Base-by-base conservation (phyloP, 202 grass and related monocot species). In the Schoenoplectus triqueter region DNA sequence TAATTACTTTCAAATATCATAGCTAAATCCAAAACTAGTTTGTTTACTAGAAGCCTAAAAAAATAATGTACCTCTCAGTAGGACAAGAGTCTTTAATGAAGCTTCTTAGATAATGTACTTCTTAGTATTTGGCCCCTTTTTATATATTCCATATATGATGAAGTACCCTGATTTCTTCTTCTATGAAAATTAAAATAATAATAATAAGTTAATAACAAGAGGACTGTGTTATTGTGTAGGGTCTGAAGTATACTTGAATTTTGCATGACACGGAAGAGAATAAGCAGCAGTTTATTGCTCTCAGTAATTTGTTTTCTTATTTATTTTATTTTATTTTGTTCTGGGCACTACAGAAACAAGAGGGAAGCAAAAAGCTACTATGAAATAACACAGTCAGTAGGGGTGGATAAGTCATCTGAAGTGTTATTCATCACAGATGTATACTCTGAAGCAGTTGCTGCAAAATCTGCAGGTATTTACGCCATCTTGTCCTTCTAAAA, bases 361-460 rank as follows among this genome's bases (percentile, higher is more conserved):
- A 93, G 86, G 88, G 92, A 95, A 80, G 19, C 88, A 66, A 61
- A 48, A 56, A 98, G 95, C 75, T 98, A 95, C 60, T 89, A 86
- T 15, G 92, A 98, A 57, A 98, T 98, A 73, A 93, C 89, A 77
- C 91, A 90, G 70, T 89, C 95, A 0, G 14, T 98, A 1, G 92
- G 95, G 2, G 91, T 92, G 15, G 91, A 98, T 86, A 86, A 77
- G 7, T 91, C 95, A 10, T 95, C 91, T 61, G 89, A 98, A 64
- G 85, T 95, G 68, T 54, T 98, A 46, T 98, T 98, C 87, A 82
- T 98, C 17, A 98, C 95, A 11, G 95, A 98, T 87, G 95, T 95
- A 49, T 85, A 90, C 56, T 85, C 88, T 7, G 95, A 98, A 88
- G 95, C 95, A 66, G 85, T 89, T 0, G 92, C 92, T 2, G 95